phyloP scores from a whole-genome alignment of 2,329 filamentous ascomycete genomes.

The Aspergillus eucalypticola region DNA sequence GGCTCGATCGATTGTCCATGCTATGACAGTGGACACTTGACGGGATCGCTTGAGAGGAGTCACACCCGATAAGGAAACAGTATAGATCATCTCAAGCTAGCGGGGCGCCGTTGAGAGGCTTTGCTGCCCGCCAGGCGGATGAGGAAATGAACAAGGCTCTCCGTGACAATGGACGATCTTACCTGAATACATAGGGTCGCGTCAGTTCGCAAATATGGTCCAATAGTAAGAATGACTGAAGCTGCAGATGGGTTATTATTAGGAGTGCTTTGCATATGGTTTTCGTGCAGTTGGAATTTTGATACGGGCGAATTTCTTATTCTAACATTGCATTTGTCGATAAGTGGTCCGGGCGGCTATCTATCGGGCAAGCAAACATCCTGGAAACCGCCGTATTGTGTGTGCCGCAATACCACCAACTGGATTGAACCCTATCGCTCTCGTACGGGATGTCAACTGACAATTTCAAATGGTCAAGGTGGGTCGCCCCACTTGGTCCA shows the following conservation, averaged over 20 bases:
- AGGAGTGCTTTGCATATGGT: neutral
- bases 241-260: neutral
- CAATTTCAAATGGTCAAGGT: neutral
- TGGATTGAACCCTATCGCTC: neutral
- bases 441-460: neutral
- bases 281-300: neutral
- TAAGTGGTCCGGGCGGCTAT: neutral
- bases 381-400: neutral
- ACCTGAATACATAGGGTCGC: neutral
- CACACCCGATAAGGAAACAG: neutral
- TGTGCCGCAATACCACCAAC: neutral
- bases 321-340: neutral
- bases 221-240: neutral
- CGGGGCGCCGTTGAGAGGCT: neutral
- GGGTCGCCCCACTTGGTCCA: slow-evolving; percentile 4
- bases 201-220: neutral
- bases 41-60: neutral
- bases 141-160: neutral
- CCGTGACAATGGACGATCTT: neutral
- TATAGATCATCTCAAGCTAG: neutral
- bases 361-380: neutral
- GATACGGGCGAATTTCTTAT: neutral
- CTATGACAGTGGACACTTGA: slow-evolving; percentile 1
- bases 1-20: neutral
- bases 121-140: neutral